Base-by-base conservation (phyloP, 2,329 filamentous ascomycete species). In the Thelonectria discophora region DNA sequence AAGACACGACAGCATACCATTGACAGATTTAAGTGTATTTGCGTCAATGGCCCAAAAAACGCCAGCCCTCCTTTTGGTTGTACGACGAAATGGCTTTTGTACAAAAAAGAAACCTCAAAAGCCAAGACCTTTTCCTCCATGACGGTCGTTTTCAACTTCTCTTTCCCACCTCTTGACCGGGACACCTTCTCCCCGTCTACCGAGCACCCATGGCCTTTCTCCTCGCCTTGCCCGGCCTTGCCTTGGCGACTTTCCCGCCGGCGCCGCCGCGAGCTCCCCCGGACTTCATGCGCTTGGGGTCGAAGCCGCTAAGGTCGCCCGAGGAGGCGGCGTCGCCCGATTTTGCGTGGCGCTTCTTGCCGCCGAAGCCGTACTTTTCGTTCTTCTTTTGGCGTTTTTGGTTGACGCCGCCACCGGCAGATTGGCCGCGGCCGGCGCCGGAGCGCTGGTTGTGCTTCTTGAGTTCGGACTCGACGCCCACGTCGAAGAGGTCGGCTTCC, bases 291-390 rank as follows among this genome's bases (percentile, higher is more conserved):
- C 72, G 91, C 83, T 90, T 93, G 39, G 84, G 85, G 56, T 90
- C 93, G 81, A 96, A 98, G 1, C 86, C 88, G 64, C 87, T 87
- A 69, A 96, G 80, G 76, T 99, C 95, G 63, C 87, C 90, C 48
- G 89, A 93, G 67, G 92, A 96, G 64, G 85, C 75, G 50, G 94
- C 93, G 78, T 97, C 94, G 69, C 93, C 93, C 63, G 93, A 97
- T 87, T 99, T 99, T 58, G 85, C 80, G 76, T 93, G 89, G 57
- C 90, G 85, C 85, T 99, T 99, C 88, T 97, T 97, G 71, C 95
- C 95, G 63, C 95, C 95, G 74, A 94, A 97, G 21, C 95, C 95
- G 76, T 90, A 98, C 81, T 97, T 97, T 68, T 91, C 86, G 75
- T 99, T 90, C 83, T 96, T 97, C 88, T 97, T 97, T 76, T 91